Percentiles rank a stretch among this genome's conserved stretches.
Conservation (phyloP, 176 grass and related monocot genomes). For the Lolium perenne region DNA sequence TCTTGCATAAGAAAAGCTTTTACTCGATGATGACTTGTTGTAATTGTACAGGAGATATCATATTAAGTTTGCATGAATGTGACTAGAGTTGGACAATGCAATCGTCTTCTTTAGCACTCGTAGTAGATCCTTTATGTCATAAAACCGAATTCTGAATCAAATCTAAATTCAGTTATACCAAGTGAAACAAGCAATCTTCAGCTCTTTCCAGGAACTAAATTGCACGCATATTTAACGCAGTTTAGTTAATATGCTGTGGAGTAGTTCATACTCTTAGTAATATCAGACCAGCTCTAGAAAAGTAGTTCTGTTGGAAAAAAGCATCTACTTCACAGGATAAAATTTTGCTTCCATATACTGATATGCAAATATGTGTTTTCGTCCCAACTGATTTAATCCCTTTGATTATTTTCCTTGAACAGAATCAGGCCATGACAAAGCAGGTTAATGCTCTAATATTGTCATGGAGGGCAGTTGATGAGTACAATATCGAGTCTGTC, state of each 20-base stretch:
- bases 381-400: background rate
- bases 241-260: background rate
- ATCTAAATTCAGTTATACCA: background rate
- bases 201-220: background rate
- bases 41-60: background rate
- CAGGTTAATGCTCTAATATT: slow-evolving; percentile 51
- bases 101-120: background rate
- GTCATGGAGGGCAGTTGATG: slow-evolving; percentile 41
- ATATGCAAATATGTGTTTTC: background rate
- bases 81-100: background rate
- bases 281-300: background rate
- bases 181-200: background rate
- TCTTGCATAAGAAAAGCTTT: background rate
- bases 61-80: background rate
- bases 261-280: background rate
- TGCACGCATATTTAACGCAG: background rate
- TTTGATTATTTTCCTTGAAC: background rate
- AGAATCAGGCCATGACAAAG: slow-evolving; percentile 36
- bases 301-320: background rate
- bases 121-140: background rate
- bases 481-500: slow-evolving; percentile 11
- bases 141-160: background rate
- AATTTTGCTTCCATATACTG: slow-evolving; percentile 9
- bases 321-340: background rate
- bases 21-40: too few species aligned